Base-by-base conservation (phyloP, 2,329 filamentous ascomycete species). In the Aspergillus sclerotialis region DNA sequence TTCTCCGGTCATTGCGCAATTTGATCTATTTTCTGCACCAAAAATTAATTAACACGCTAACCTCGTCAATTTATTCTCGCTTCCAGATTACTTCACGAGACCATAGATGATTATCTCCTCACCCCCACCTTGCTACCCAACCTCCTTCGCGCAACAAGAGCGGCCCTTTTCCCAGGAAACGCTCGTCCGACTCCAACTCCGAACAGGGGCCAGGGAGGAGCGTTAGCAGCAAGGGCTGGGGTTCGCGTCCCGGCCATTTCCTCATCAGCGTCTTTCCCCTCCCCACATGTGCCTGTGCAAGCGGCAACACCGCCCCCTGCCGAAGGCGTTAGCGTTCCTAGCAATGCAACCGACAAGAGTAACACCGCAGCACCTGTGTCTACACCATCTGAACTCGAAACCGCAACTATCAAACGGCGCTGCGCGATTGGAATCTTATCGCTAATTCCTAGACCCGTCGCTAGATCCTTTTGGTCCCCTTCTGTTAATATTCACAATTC, bases 151-250 rank as follows among this genome's bases (percentile, higher is more conserved):
- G 60, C 78, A 46, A 72, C 84, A 52, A 84, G 92, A 56, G 78
- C 76, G 50, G 76, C 84, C 40, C 69, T 96, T 36, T 96, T 95
- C 58, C 90, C 92, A 46, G 83, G 86, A 63, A 93, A 93, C 62
- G 71, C 76, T 49, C 80, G 82, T 42, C 82, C 80, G 39, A 73
- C 77, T 45, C 69, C 37, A 33, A 43, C 37, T 40, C 35, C 43
- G 40, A 33, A 33, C 37, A 40, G 7, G 19, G 7, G 6, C 7
- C 19, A 23, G 19, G 19, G 19, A 23, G n/a, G n/a, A n/a, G n/a
- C n/a, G n/a, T n/a, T n/a, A n/a, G n/a, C n/a, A n/a, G n/a, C n/a
- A n/a, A n/a, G n/a, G n/a, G n/a, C n/a, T n/a, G n/a, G n/a, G n/a
- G n/a, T n/a, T n/a, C n/a, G n/a, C n/a, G n/a, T n/a, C n/a, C n/a